Conservation (phyloP, 1,284 basidiomycete species). For the Trametes sp. region DNA sequence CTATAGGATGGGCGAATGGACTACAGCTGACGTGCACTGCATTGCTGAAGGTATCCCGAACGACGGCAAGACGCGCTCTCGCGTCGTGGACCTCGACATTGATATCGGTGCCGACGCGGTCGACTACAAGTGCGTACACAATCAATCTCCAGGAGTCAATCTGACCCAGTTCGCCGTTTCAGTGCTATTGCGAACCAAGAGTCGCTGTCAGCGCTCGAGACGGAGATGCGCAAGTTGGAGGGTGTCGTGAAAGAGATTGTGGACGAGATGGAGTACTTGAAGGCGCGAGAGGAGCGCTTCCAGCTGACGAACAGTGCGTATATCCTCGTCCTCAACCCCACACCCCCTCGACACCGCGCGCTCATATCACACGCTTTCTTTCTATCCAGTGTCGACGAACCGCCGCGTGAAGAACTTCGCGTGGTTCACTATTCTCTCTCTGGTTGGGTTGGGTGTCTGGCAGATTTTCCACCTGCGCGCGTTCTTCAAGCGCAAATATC, state of each 20-base stretch:
- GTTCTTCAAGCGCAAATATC: constrained; percentile 97
- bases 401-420: constrained; percentile 92
- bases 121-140: constrained; percentile 88
- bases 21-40: not conserved
- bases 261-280: constrained; percentile 94
- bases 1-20: not conserved
- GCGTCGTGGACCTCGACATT: constrained; percentile 91
- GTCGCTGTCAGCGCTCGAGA: constrained; percentile 93
- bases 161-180: not conserved
- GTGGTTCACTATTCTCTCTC: constrained; percentile 83
- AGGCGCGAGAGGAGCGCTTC: constrained; percentile 89
- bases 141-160: too few relatives aligned
- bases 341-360: not conserved
- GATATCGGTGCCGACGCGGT: constrained; percentile 99
- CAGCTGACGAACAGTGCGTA: constrained; percentile 92
- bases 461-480: constrained; percentile 93
- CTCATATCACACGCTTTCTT: constrained; percentile 3
- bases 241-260: constrained; percentile 94
- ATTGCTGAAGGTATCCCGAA: constrained; percentile 50
- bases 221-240: constrained; percentile 98
- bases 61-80: constrained; percentile 56
- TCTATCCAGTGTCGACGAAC: constrained; percentile 85
- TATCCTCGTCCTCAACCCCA: constrained; percentile 29
- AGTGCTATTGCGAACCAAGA: constrained; percentile 99
- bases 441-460: constrained; percentile 90